Evolutionary conservation across 805 yeast genomes (phyloP).

Genomic region (Dipodascopsis uninucleata): DNA sequence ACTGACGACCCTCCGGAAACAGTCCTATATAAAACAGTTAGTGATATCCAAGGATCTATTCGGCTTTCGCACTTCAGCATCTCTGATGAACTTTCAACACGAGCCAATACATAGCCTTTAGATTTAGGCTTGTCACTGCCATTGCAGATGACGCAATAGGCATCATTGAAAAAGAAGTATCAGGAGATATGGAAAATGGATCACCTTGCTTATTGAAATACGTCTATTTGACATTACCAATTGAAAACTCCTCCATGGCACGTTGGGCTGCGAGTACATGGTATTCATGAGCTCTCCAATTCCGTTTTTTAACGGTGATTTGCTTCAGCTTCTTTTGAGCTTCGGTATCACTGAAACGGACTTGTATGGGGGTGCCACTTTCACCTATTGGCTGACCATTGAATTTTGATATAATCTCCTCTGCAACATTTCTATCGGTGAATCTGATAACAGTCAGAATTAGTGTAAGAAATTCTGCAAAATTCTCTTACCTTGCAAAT

Average conservation of each 20-base stretch:
- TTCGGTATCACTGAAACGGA: conserved; percentile 30
- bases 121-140: too few relatives aligned
- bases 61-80: too few relatives aligned
- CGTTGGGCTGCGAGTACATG: conserved; percentile 25
- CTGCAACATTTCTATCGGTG: conserved; percentile 20
- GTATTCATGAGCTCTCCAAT: conserved; percentile 30
- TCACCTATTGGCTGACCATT: conserved; percentile 27
- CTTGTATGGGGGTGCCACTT: conserved; percentile 26
- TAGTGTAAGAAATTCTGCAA: background rate
- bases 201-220: too few relatives aligned
- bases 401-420: conserved; percentile 20
- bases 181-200: too few relatives aligned
- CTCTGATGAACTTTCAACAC: too few relatives aligned
- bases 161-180: too few relatives aligned
- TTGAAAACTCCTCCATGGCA: conserved; percentile 16
- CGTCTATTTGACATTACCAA: too few relatives aligned
- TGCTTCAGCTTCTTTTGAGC: conserved; percentile 29
- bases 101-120: too few relatives aligned
- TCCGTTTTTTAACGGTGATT: conserved; percentile 27
- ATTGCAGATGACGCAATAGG: too few relatives aligned
- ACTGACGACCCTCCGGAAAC: too few relatives aligned
- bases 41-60: too few relatives aligned
- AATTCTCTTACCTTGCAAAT: conserved; percentile 25
- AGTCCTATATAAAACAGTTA: too few relatives aligned
- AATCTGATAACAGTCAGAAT: conserved; percentile 11